Evolutionary conservation across 2,329 filamentous ascomycete species (phyloP), one percentile per base, ranked within the genome.

Genomic region (Colletotrichum sp.): DNA sequence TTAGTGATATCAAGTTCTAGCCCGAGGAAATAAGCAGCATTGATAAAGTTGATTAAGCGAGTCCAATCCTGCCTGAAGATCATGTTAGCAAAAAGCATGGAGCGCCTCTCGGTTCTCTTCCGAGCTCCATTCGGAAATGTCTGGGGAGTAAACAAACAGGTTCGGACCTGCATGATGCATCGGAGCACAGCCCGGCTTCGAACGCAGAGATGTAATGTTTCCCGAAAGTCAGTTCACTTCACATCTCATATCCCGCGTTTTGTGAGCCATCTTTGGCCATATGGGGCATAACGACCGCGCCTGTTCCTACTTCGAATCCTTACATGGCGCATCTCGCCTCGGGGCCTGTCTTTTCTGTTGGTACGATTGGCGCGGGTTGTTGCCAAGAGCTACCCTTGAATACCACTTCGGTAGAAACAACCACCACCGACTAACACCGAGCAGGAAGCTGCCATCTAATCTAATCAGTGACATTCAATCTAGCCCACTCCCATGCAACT

Each of bases 381-480:
- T 32, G 68, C 68, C 68, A 71, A 71, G 57, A 71, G 36, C 36
- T n/a, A 16, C 26, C 36, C 36, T 34, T 60, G 67, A 6, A 64
- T 71, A n/a, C n/a, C 57, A 71, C 67, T 55, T 70, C 67, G 57
- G 68, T 24, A 71, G 26, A 32, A 64, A 49, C 26, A 52, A 26
- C 26, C 28, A 71, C 68, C 36, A 71, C 57, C 68, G 68, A 71
- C 68, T 71, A 71, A 59, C 57, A 36, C 68, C 68, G 68, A 71
- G 68, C 36, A 64, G 59, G 39, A 71, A 71, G 57, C 68, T 71
- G 28, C 44, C 36, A 71, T 34, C 68, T 71, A 64, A 70, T 71
- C 68, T 52, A 71, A 71, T 71, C 68, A 34, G 21, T 32, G 18
- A n/a, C 36, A 55, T 57, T 52, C 24, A 55, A 68, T 59, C 44